Conservation (phyloP, 306 rosid genomes). For the Pyrus bretschneideri region DNA sequence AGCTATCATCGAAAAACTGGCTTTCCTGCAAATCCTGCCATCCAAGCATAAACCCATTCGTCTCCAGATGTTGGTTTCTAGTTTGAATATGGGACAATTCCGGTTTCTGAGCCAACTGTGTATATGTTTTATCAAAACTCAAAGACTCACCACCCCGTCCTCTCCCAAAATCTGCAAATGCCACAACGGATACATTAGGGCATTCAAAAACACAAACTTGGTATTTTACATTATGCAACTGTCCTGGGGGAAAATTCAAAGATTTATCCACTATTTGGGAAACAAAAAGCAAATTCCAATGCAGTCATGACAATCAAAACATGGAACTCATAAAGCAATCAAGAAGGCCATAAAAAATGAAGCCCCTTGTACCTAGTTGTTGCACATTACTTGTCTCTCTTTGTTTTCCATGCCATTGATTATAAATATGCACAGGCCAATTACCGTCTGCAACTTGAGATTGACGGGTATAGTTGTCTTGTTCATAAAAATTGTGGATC, state of each 20-base stretch:
- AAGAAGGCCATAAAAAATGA: not conserved
- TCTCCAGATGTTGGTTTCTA: constrained; percentile 14
- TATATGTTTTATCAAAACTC: constrained; percentile 17
- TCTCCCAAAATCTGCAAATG: constrained; percentile 29
- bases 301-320: not conserved
- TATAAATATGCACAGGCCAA: constrained; percentile 21
- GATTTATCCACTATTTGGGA: not conserved
- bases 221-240: not conserved
- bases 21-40: constrained; percentile 23
- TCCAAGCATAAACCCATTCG: constrained; percentile 43
- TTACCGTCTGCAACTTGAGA: constrained; percentile 18
- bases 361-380: constrained; percentile 18
- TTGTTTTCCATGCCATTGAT: constrained; percentile 26
- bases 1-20: constrained; percentile 31
- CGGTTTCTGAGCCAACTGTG: constrained; percentile 24
- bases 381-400: constrained; percentile 14
- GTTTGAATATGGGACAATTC: constrained; percentile 16
- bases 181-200: not conserved
- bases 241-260: not conserved
- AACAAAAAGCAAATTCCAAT: not conserved
- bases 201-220: not conserved
- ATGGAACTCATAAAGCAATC: not conserved
- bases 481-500: constrained; percentile 25
- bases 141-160: constrained; percentile 19
- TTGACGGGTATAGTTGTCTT: constrained; percentile 22